Base-by-base conservation (phyloP, 176 grass and related monocot species). In the Leersia perrieri region DNA sequence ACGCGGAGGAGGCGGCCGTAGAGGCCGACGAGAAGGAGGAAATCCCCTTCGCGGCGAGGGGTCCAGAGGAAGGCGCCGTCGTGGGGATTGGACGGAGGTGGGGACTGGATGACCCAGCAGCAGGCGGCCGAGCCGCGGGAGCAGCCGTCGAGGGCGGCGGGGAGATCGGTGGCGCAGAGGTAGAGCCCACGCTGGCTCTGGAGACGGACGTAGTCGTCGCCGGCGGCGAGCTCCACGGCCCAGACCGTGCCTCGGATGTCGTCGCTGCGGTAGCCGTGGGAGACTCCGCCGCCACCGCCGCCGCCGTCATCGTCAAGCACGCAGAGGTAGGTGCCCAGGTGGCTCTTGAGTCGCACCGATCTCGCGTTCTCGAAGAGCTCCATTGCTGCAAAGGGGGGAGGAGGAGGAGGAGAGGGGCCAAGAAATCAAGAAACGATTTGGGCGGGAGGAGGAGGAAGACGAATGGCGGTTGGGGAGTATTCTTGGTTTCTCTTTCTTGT, bases 251-350 rank as follows among this genome's bases (percentile, higher is more conserved):
- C 82, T 33, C 76, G 63, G 76, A n/a, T n/a, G n/a, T n/a, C 55
- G 76, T 85, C 76, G 82, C 81, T 82, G 82, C 87, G 82, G 82
- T 85, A 70, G 27, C 87, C 70, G 70, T 89, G 87, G 70, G 87
- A 81, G 39, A 89, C 76, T n/a, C n/a, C n/a, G n/a, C n/a, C 63
- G 41, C 41, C 64, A 65, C 76, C 18, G n/a, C 60, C 60, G 69
- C 64, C 42, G 72, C 63, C 82, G 49, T 42, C 82, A 34, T 42
- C 78, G 78, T 70, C 78, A 33, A 42, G 11, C 60, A 72, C 72
- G 87, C 77, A 85, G 72, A 85, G 87, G 82, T 89, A 89, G 57
- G 87, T 81, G 77, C 87, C 87, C 55, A 89, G 72, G 77, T 89
- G 77, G 72, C 87, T 89, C 72, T 39, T 77, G 57, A 89, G 77